Conservation (phyloP, 306 rosid species). For the Sphenostylis stenocarpa region DNA sequence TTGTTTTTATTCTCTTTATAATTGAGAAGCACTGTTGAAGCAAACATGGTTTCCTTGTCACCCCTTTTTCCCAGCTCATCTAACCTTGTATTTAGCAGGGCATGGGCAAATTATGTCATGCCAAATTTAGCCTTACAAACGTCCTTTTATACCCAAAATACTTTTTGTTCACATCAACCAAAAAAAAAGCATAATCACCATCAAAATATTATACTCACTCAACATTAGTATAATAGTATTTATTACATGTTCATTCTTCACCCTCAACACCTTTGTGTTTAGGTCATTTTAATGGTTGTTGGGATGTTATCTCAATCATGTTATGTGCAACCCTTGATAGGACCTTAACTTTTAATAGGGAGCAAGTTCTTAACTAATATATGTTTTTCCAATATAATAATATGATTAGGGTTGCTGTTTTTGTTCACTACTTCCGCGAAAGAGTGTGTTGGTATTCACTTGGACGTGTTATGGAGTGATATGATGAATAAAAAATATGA, state of each 20-base stretch:
- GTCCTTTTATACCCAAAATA: neutral
- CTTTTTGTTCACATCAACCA: neutral
- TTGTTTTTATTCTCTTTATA: constrained; percentile 38
- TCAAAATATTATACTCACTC: too few relatives aligned
- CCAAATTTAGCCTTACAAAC: constrained; percentile 3
- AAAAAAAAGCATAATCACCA: neutral
- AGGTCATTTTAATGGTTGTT: constrained; percentile 23
- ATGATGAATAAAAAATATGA: neutral
- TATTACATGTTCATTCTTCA: neutral
- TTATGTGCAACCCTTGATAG: constrained; percentile 1
- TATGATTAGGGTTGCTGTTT: constrained; percentile 9
- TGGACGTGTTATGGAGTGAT: constrained; percentile 6
- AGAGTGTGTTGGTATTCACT: constrained; percentile 14
- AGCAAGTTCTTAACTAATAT: constrained; percentile 14
- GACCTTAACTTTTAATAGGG: neutral
- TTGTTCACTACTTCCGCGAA: neutral
- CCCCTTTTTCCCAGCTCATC: constrained; percentile 6
- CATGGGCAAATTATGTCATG: neutral
- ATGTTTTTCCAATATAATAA: neutral
- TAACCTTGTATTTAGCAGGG: constrained; percentile 25
- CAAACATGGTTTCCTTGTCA: constrained; percentile 23
- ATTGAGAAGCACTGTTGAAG: constrained; percentile 18
- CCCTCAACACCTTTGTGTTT: neutral
- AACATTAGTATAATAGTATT: neutral
- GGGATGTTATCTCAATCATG: constrained; percentile 25